Conservation (phyloP, 208 protist species). For the Leishmania turanica region DNA sequence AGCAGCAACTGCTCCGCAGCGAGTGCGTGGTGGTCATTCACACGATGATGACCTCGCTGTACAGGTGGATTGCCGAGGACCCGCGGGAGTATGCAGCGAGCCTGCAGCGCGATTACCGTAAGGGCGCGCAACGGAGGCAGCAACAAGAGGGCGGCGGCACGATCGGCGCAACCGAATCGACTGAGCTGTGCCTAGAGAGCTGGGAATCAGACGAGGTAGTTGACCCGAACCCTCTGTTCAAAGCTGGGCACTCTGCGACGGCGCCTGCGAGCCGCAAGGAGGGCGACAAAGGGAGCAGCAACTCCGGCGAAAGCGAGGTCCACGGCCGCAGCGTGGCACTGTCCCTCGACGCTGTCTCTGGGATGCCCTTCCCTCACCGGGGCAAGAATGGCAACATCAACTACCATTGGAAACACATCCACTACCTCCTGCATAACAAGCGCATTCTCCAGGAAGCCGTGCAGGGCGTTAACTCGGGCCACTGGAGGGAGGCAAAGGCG, state of each 20-base stretch:
- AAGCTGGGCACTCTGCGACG: not conserved
- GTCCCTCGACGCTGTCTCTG: conserved; percentile 5
- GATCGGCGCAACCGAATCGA: conserved; percentile 16
- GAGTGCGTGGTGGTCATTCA: conserved; percentile 70
- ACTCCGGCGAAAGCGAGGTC: not conserved
- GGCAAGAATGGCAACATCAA: conserved; percentile 37
- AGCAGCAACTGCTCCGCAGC: conserved; percentile 76
- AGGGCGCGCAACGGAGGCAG: conserved; percentile 9
- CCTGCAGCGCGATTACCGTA: conserved; percentile 7
- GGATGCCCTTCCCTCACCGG: conserved; percentile 20
- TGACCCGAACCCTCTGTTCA: not conserved
- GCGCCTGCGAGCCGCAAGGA: not conserved
- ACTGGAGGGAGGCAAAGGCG: conserved; percentile 73
- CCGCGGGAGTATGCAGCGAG: conserved; percentile 53
- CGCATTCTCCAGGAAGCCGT: conserved; percentile 63
- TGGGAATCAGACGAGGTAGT: conserved; percentile 27
- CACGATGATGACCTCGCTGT: conserved; percentile 61
- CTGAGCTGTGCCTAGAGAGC: conserved; percentile 48
- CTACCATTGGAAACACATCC: conserved; percentile 92
- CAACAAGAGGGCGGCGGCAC: conserved; percentile 6
- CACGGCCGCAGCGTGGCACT: conserved; percentile 13
- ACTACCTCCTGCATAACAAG: conserved; percentile 81
- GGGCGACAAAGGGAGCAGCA: conserved; percentile 8
- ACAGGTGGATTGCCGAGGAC: conserved; percentile 81
- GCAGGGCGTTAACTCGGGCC: conserved; percentile 57